Evolutionary conservation across 148 eudicot genomes (phyloP).

Genomic region (Rhododendron henanense): DNA sequence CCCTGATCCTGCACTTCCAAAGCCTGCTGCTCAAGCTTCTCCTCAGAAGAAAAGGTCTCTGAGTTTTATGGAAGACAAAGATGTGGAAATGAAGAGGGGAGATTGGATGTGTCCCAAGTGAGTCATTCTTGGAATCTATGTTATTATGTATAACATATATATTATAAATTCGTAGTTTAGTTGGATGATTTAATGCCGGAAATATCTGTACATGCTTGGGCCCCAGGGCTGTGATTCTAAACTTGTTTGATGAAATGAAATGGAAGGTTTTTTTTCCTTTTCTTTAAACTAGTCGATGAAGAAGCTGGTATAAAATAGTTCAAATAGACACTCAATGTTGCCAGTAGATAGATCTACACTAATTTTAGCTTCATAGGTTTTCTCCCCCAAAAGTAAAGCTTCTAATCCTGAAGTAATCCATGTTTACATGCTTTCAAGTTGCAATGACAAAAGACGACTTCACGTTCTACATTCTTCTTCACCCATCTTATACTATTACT

Average conservation of each 20-base stretch:
- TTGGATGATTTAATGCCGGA: neutral
- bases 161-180: neutral
- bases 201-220: neutral
- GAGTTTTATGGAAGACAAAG: slow-evolving; percentile 9
- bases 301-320: neutral
- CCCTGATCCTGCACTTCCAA: slow-evolving; percentile 33
- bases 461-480: neutral
- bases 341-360: neutral
- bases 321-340: neutral
- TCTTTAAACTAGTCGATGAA: neutral
- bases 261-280: neutral
- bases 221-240: neutral
- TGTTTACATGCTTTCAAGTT: neutral
- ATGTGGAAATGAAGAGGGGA: slow-evolving; percentile 42
- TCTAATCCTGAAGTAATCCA: neutral
- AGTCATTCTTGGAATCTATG: slow-evolving; percentile 16
- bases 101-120: slow-evolving; percentile 69
- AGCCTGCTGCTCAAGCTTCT: slow-evolving; percentile 24
- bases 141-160: neutral
- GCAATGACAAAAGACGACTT: neutral
- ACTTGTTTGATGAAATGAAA: neutral
- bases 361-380: neutral
- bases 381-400: neutral
- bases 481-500: too few species aligned
- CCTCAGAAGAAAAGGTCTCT: slow-evolving; percentile 27